Conservation (phyloP, 805 yeast species). For the Wickerhamomyces bovis region DNA sequence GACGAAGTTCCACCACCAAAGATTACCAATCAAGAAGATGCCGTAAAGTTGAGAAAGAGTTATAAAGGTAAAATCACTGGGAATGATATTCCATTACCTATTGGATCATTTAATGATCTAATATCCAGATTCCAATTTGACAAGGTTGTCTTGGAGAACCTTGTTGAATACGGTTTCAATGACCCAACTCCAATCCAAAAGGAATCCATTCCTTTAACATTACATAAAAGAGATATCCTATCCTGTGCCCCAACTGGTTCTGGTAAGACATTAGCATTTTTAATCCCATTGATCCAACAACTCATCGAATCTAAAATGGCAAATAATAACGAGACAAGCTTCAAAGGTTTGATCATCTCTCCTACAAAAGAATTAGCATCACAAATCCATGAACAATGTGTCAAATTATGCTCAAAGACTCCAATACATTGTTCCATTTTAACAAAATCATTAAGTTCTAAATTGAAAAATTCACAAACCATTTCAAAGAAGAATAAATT, state of each 20-base stretch:
- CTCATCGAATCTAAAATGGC: slow-evolving; percentile 23
- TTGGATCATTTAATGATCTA: slow-evolving; percentile 83
- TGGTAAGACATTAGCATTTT: slow-evolving; percentile 90
- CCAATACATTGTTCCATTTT: slow-evolving; percentile 54
- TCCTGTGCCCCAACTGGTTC: slow-evolving; percentile 99
- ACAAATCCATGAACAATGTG: slow-evolving; percentile 72
- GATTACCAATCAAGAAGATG: slow-evolving; percentile 53
- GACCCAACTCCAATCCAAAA: slow-evolving; percentile 93
- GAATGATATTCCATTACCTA: slow-evolving; percentile 82
- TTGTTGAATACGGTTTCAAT: slow-evolving; percentile 63
- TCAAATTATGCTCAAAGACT: slow-evolving; percentile 41
- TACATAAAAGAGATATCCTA: slow-evolving; percentile 67
- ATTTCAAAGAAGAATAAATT: slow-evolving; percentile 54
- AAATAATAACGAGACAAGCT: slow-evolving; percentile 29
- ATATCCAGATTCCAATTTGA: slow-evolving; percentile 62
- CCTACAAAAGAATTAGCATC: slow-evolving; percentile 93
- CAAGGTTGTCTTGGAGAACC: slow-evolving; percentile 46
- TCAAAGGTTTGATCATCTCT: slow-evolving; percentile 74
- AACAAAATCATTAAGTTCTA: slow-evolving; percentile 65
- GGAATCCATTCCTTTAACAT: slow-evolving; percentile 75
- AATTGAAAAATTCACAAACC: slow-evolving; percentile 42
- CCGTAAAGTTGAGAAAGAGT: slow-evolving; percentile 50
- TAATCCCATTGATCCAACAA: slow-evolving; percentile 72
- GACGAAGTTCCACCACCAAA: slow-evolving; percentile 28
- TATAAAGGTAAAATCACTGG: slow-evolving; percentile 73